Evolutionary conservation across 108 stramenopile species (phyloP), one percentile per base, ranked within the genome.

Genomic region (Skeletonema potamos): DNA sequence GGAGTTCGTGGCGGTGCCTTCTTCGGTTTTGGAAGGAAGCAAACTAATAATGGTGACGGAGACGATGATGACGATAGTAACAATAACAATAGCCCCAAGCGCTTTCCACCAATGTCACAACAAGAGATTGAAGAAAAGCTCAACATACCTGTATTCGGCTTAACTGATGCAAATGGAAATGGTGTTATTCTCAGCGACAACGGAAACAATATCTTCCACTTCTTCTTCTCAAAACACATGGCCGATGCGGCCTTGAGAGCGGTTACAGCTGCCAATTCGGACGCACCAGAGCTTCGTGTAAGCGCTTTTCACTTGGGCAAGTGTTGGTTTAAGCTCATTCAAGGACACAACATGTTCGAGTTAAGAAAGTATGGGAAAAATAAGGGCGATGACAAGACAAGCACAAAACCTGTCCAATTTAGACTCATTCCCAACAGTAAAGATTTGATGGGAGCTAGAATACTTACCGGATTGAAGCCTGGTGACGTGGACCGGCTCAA

Each of bases 41-140:
- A 56, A 64, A 37, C 48, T 0, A 44, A 43, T 18, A 62, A 39
- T 12, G 37, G 43, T n/a, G 60, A 61, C 8, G 58, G 64, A 39
- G 77, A 64, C 11, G 81, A 65, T 22, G 76, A 70, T 43, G 72
- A 68, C 37, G 72, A 73, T 34, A 43, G 17, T 18, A 15, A 51
- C 9, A 51, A 24, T 20, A 24, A 46, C 37, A 46, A 51, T 27
- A 41, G 17, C 17, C 76, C 76, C 30, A 78, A 73, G 46, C 74
- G 69, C 34, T 82, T 64, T 65, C 81, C 81, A 1, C 72, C 81
- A 15, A 37, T 82, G 17, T 69, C 81, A 66, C 54, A 74, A 39
- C 58, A 73, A n/a, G 81, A 82, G 64, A 82, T 82, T 15, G 74
- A 72, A 68, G 81, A 76, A 11, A 76, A 76, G 56, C 67, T 82